Conservation (phyloP, 345 rosid species). For the Aegle marmelos region DNA sequence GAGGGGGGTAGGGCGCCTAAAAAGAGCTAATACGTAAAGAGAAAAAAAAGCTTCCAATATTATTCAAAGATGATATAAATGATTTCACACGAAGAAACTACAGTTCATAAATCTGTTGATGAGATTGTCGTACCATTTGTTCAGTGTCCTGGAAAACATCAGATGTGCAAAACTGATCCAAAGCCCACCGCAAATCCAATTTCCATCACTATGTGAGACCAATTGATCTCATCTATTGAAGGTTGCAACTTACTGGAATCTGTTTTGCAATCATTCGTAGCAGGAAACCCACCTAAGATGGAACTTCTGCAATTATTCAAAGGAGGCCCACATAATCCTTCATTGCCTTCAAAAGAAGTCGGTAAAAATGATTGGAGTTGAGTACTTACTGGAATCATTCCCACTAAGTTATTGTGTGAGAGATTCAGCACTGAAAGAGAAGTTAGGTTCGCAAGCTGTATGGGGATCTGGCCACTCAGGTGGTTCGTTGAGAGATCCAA, state of each 20-base stretch:
- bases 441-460: constrained; percentile 12
- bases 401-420: constrained; percentile 27
- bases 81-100: background rate
- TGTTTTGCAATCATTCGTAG: background rate
- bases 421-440: constrained; percentile 34
- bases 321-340: background rate
- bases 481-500: constrained; percentile 33
- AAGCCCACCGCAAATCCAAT: constrained; percentile 55
- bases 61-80: background rate
- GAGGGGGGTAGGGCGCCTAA: too few species aligned
- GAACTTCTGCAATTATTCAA: background rate
- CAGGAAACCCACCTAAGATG: too few species aligned
- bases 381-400: constrained; percentile 14
- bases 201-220: constrained; percentile 44
- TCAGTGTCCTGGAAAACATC: constrained; percentile 31
- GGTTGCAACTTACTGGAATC: background rate
- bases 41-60: background rate
- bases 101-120: constrained; percentile 35
- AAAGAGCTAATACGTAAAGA: background rate
- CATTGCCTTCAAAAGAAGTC: constrained; percentile 18
- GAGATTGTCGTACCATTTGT: constrained; percentile 21
- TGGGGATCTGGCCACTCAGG: constrained; percentile 26
- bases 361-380: constrained; percentile 30
- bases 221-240: constrained; percentile 23
- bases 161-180: constrained; percentile 38